These are phyloP conservation scores for Phanerochaete carnosa DNA, from an alignment of 768 basidiomycete species.

Conservation along the genomic window DNA sequence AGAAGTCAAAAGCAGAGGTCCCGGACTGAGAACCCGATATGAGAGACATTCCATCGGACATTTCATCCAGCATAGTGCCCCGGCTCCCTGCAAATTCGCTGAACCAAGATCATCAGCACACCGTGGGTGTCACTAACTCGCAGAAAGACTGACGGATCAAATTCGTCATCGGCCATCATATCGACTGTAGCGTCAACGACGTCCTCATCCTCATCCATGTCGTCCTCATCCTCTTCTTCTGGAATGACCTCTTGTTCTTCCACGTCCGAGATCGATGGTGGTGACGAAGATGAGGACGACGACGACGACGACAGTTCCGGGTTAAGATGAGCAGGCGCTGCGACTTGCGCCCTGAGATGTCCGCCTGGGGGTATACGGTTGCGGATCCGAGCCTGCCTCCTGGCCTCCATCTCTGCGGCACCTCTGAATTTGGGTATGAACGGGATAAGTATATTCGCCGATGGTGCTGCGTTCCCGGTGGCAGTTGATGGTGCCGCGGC, in stretches of 20 bases:
- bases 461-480: constrained; percentile 33
- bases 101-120: background rate
- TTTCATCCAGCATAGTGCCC: constrained; percentile 45
- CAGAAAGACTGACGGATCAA: constrained; percentile 56
- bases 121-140: background rate
- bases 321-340: constrained; percentile 39
- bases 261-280: constrained; percentile 37
- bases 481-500: constrained; percentile 17
- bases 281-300: constrained; percentile 16
- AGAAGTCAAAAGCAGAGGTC: constrained; percentile 54
- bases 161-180: constrained; percentile 55
- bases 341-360: constrained; percentile 28
- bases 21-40: constrained; percentile 49
- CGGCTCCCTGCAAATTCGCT: constrained; percentile 68
- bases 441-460: constrained; percentile 11
- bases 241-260: constrained; percentile 46
- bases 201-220: constrained; percentile 29
- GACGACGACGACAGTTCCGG: constrained; percentile 49
- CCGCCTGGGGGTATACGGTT: constrained; percentile 47
- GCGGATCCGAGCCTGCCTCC: constrained; percentile 62
- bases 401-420: constrained; percentile 82
- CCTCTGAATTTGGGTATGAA: constrained; percentile 81
- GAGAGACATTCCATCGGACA: constrained; percentile 58
- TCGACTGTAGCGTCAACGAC: constrained; percentile 43
- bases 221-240: constrained; percentile 41